Evolutionary conservation across 2,329 filamentous ascomycete species (phyloP), one percentile per base, ranked within the genome.

Genomic region (Arthrobotrys entomopaga): DNA sequence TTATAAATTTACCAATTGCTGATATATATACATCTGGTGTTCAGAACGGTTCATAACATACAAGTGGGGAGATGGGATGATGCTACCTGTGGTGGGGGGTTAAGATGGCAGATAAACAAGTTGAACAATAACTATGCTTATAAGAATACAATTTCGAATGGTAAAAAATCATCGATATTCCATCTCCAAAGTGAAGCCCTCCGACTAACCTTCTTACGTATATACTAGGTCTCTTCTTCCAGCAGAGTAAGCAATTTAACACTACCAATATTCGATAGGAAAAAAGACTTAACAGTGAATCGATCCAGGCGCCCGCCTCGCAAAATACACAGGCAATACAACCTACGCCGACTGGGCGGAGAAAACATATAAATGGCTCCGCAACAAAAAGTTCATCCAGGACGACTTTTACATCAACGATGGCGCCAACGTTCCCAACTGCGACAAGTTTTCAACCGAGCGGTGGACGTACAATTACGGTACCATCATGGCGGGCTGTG

Each of bases 21-120:
- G 90, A 76, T 96, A 90, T 87, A 88, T 4, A 85, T 34, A 34
- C 7, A 34, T 10, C 10, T 34, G 29, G 7, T 34, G 7, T 95
- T 63, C 0, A 90, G 92, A 80, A 90, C 89, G 5, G 89, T 92
- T 2, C 95, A 93, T 81, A 92, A 94, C 82, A 88, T 90, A 58
- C 92, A 92, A 79, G 87, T 87, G 1, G 82, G 82, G 16, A 87
- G 92, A n/a, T 94, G 91, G 90, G 89, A 95, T 77, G 82, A 82
- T 1, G 82, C 83, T 0, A 84, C 84, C 0, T 96, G 92, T 81
- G 84, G 83, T 56, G 92, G 92, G 53, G 92, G 92, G 10, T 82
- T 96, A 76, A 87, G 90, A 75, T 96, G 93, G 93, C 92, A 96
- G 82, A 90, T 96, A 75, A 93, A 90, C 82, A 84, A 87, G 15